These are phyloP conservation scores for Diddensiella transvaalensis DNA, from an alignment of 805 yeast species.

Conservation along the genomic window DNA sequence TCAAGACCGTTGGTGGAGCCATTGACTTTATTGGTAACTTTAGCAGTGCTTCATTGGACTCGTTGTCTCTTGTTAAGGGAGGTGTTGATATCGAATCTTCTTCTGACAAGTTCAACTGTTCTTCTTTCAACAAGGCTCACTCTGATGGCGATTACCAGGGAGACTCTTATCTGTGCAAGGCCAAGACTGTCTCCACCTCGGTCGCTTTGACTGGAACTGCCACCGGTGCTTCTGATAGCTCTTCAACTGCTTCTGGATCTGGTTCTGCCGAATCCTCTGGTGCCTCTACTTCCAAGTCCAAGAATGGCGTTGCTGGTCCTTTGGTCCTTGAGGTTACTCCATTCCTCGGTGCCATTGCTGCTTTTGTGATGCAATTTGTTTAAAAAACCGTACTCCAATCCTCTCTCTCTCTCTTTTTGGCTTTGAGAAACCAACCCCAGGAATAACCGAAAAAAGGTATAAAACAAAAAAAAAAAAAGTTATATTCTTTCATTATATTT, in stretches of 20 bases:
- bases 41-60: constrained; percentile 70
- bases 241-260: constrained; percentile 11
- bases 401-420: neutral
- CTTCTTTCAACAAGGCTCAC: constrained; percentile 66
- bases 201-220: constrained; percentile 16
- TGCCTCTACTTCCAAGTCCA: constrained; percentile 18
- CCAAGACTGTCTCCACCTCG: constrained; percentile 28
- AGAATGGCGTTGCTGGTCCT: constrained; percentile 15
- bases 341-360: constrained; percentile 21
- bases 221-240: constrained; percentile 11
- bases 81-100: constrained; percentile 78
- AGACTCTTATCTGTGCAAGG: constrained; percentile 59
- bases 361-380: constrained; percentile 24
- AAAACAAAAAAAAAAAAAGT: neutral
- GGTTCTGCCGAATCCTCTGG: constrained; percentile 16
- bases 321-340: constrained; percentile 18
- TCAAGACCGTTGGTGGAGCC: constrained; percentile 84
- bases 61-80: constrained; percentile 80
- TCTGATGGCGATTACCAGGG: constrained; percentile 83
- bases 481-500: neutral
- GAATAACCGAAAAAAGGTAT: neutral
- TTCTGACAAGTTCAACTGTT: constrained; percentile 76
- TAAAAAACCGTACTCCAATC: constrained; percentile 4
- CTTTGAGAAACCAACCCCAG: neutral
- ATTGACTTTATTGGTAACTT: constrained; percentile 76